Base-by-base conservation (phyloP, 441 rosid species). In the Sinapis alba region DNA sequence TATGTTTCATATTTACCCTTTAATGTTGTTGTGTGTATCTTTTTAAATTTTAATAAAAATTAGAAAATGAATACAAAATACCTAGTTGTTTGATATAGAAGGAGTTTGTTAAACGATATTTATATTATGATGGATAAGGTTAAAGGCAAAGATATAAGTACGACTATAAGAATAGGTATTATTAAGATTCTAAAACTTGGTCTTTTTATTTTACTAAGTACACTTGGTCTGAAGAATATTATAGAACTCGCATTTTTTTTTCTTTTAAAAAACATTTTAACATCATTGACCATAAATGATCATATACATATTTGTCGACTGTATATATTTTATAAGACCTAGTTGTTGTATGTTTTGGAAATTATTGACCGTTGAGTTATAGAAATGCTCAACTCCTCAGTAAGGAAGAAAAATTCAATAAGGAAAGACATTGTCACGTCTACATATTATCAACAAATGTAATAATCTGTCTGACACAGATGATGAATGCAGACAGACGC, bases 371-470 rank as follows among this genome's bases (percentile, higher is more conserved):
- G 69, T 61, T 77, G 73, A 36, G 73, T 15, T 78, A 66, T 30
- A 34, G 65, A 78, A 72, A 61, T 61, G 47, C 41, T 72, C 77
- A 78, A 61, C 12, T 65, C 2, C 54, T 69, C 30, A 43, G 8
- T 3, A 50, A 62, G 57, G 15, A 65, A 71, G 57, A 51, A 18
- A 47, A 58, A 72, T 65, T 71, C 38, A 67, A 43, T 5, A 60
- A 74, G 73, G 27, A 64, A 72, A 72, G 81, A 78, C 81, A 65
- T 66, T 77, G 77, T 66, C 77, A 71, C 76, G 59, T 59, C 11
- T 77, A 58, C 72, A 58, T 34, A 7, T 4, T 26, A 28, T 53
- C 11, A 45, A 23, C 41, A 26, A 23, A 11, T 47, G 21, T 15
- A 58, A 43, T 21, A 53, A 1, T 50, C 4, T 9, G 58, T 53